Base-by-base conservation (phyloP, 1,284 basidiomycete species). In the Mycocalia duriaeana region DNA sequence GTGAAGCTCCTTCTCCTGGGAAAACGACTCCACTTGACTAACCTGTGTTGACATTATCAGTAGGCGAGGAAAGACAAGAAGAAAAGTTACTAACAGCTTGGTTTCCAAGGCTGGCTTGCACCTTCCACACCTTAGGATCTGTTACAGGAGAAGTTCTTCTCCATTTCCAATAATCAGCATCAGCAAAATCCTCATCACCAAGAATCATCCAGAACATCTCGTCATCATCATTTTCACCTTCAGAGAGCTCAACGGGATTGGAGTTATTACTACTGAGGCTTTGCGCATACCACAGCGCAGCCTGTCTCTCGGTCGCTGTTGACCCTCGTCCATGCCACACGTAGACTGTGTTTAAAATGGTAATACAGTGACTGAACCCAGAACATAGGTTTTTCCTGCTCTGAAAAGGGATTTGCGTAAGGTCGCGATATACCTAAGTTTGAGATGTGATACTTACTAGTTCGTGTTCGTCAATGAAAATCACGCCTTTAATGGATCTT, bases 201-300 rank as follows among this genome's bases (percentile, higher is more conserved):
- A 91, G 70, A 39, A 86, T 76, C 79, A 87, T 82, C 85, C 88
- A 89, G 58, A 91, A 89, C 76, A 89, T 81, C 48, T 89, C 85
- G 47, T 89, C 83, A 22, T 66, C 64, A 31, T 70, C 71, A 44
- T 74, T 75, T 53, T 78, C 74, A n/a, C 78, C 78, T 57, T 90
- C 85, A 2, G 61, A 54, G 5, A 89, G 70, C 50, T 85, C 81
- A 6, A 77, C 63, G 19, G 80, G 64, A 9, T 60, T 62, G 3
- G 64, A 64, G 3, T 68, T 61, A 24, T 65, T 67, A 5, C 60
- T 54, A 1, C 68, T 65, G 24, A 89, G 64, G 4, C 61, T 63
- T 37, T 68, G 64, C 4, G 77, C 84, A 60, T 90, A 91, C 50
- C 68, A 62, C 11, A 77, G 53, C 0, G 85, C 85, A 3, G 78